Percentiles rank a stretch among this genome's conserved stretches.
Conservation (phyloP, 2,329 filamentous ascomycete genomes). For the Arthrobotrys entomopaga region DNA sequence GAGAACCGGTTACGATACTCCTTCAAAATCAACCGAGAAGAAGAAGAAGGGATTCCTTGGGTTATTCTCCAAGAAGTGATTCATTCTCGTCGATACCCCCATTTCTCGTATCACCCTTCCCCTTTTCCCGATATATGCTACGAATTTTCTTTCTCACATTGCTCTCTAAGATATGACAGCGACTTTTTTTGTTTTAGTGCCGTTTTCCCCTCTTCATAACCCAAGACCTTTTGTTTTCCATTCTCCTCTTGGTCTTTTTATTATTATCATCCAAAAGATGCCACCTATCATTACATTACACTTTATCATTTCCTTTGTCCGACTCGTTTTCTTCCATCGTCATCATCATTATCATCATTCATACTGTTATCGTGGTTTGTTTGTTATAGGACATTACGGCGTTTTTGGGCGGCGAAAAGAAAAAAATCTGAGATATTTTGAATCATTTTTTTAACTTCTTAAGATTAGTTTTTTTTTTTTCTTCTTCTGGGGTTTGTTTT, state of each 20-base stretch:
- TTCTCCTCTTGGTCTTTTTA: neutral
- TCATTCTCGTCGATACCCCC: neutral
- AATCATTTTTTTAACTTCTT: too few species aligned
- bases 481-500: neutral
- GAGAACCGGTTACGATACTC: neutral
- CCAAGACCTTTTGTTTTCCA: neutral
- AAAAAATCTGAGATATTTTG: conserved; percentile 1
- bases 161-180: conserved; percentile 1
- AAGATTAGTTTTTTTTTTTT: neutral
- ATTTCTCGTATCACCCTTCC: neutral
- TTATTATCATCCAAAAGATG: neutral
- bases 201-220: neutral
- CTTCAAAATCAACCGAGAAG: conserved; percentile 28
- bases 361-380: neutral
- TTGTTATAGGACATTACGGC: neutral
- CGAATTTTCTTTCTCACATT: conserved; percentile 22
- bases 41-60: conserved; percentile 51
- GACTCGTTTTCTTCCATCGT: neutral
- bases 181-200: conserved; percentile 5
- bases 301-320: neutral
- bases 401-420: neutral
- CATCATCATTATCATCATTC: neutral
- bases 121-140: conserved; percentile 13
- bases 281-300: neutral
- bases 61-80: conserved; percentile 51